A percentile compares a stretch with the other conserved stretches of the same genome.
Conservation (phyloP, 129 eudicot species). For the Artemisia tridentata region DNA sequence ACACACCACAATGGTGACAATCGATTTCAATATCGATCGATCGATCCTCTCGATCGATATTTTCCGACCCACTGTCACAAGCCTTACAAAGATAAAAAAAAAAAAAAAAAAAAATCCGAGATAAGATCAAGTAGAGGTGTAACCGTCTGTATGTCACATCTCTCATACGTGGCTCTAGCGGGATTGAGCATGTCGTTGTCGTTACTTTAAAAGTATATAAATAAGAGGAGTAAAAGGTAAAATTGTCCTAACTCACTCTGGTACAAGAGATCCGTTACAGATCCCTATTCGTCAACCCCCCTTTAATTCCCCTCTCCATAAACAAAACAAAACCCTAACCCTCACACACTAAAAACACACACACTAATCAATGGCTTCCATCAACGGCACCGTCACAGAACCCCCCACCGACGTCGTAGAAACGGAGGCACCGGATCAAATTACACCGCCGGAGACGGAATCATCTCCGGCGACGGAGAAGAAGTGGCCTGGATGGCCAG, state of each 20-base stretch:
- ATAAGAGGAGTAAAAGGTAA: neutral
- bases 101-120: no score
- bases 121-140: no score
- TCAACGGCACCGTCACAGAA: slow-evolving; percentile 31
- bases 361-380: slow-evolving; percentile 35
- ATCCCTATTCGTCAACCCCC: slow-evolving; percentile 26
- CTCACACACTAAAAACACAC: slow-evolving; percentile 6
- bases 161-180: no score
- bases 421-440: slow-evolving; percentile 12
- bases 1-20: no score
- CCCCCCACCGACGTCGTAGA: neutral
- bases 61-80: no score
- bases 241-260: neutral
- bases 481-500: slow-evolving; percentile 97
- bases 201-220: no score
- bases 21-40: no score
- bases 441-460: slow-evolving; percentile 8
- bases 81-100: no score
- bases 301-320: slow-evolving; percentile 12
- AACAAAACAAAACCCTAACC: slow-evolving; percentile 32
- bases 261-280: neutral
- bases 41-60: no score
- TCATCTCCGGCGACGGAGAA: slow-evolving; percentile 28
- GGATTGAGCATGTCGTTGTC: no score
- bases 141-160: no score